These are phyloP conservation scores for Pharus latifolius DNA, from an alignment of 176 grass and related monocot genomes.

Conservation along the genomic window DNA sequence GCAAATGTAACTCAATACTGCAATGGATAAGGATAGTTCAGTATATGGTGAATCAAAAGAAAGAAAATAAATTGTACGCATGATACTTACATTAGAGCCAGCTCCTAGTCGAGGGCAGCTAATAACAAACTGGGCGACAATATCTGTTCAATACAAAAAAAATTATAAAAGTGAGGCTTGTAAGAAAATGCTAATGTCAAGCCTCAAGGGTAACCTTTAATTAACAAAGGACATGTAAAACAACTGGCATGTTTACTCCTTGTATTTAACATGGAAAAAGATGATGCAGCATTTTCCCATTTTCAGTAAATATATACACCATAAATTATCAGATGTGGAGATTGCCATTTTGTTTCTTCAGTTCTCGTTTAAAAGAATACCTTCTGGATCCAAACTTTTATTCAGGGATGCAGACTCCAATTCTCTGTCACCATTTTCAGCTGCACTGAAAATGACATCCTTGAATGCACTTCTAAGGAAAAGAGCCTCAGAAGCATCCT, in stretches of 20 bases:
- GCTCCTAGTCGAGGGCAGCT: slow-evolving; percentile 49
- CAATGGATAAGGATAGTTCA: not conserved
- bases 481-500: slow-evolving; percentile 91
- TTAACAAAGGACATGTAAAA: not conserved
- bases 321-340: not conserved
- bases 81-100: slow-evolving; percentile 59
- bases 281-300: not conserved
- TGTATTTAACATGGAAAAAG: slow-evolving; percentile 9
- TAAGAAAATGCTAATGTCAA: not conserved
- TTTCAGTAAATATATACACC: not conserved
- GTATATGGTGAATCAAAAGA: not conserved
- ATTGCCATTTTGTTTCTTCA: not conserved
- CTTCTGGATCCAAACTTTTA: slow-evolving; percentile 53
- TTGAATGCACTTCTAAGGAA: slow-evolving; percentile 83
- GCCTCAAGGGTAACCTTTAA: not conserved
- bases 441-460: slow-evolving; percentile 57
- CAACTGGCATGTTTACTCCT: not conserved
- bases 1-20: not conserved
- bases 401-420: slow-evolving; percentile 6
- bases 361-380: slow-evolving; percentile 10
- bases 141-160: slow-evolving; percentile 41
- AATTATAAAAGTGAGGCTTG: not conserved
- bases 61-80: slow-evolving; percentile 10
- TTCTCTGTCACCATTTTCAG: slow-evolving; percentile 39
- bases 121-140: slow-evolving; percentile 76